A percentile compares a stretch with the other conserved stretches of the same genome.
phyloP scores from a whole-genome alignment of 768 basidiomycete genomes.

The Neoboletus brunneissimus region DNA sequence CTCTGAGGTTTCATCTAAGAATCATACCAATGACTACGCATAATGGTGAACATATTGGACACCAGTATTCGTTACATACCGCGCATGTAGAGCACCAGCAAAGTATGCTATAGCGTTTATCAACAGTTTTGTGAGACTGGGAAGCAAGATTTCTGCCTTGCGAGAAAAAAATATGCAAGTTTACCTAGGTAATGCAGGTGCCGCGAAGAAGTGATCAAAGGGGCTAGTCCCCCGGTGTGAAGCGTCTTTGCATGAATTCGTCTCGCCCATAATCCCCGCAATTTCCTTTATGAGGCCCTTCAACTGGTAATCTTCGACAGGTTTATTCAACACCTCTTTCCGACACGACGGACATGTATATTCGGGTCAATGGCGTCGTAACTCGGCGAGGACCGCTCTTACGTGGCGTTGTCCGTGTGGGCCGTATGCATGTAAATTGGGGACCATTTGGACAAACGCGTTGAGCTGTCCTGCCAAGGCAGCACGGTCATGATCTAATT shows the following conservation, averaged over 20 bases:
- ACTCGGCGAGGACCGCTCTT: constrained; percentile 16
- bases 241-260: constrained; percentile 32
- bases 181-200: constrained; percentile 1
- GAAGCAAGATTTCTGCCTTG: neutral
- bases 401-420: constrained; percentile 17
- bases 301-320: constrained; percentile 59
- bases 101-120: neutral
- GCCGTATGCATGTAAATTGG: constrained; percentile 20
- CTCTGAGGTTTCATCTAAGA: neutral
- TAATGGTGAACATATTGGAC: neutral
- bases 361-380: constrained; percentile 39
- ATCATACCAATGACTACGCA: neutral
- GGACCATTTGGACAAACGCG: constrained; percentile 18
- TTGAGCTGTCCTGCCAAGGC: constrained; percentile 17
- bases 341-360: constrained; percentile 73
- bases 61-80: neutral
- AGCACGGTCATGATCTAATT: constrained; percentile 37
- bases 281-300: constrained; percentile 55
- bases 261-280: constrained; percentile 48
- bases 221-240: constrained; percentile 20
- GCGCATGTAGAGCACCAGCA: neutral
- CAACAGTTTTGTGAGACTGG: neutral
- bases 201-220: constrained; percentile 49
- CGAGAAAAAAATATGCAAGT: neutral
- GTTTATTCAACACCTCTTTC: constrained; percentile 43